Base-by-base conservation (phyloP, 495 filamentous ascomycete genomes). In the Hamigera avellanea region DNA sequence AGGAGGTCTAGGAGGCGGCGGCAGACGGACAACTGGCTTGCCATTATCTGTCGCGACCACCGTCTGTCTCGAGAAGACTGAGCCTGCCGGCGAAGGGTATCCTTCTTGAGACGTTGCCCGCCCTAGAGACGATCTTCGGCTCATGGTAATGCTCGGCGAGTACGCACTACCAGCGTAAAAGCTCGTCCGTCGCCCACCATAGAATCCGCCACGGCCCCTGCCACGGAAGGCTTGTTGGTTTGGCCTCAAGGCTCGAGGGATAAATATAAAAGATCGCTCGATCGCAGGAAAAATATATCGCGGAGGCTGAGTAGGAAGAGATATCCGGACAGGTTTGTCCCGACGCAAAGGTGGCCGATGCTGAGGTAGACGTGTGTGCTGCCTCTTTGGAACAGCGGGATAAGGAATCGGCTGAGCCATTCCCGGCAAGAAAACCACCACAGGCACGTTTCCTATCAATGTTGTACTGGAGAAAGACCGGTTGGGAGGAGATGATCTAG, bases 241-340 rank as follows among this genome's bases (percentile, higher is more conserved):
- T 27, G 93, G 93, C 46, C 91, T 74, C 57, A 93, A 72, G 12
- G 91, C 89, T 48, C 91, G 73, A 13, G 91, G 91, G 39, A 99
- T 99, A 59, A 99, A 99, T 45, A 96, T 93, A 52, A 99, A 99
- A 0, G 91, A 95, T 37, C 91, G 72, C 37, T 94, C 86, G 33
- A 70, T 70, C 8, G 83, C 76, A 6, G 91, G 91, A 57, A 89
- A 95, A 28, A 95, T 89, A 54, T 95, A 95, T 30, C 83, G 75
- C 14, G 86, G 76, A 13, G 73, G 55, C 36, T 78, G 70, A 14
- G 80, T 74, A 6, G 91, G 91, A 29, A 99, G 67, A 17, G 87
- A 95, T 38, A 99, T 84, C 30, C 91, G 80, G 18, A 96, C 91
- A 9, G 93, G 93, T 50, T 96, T 99, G 57, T 99, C 91, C 31